Conservation (phyloP, 495 filamentous ascomycete species). For the Tuber indicum region DNA sequence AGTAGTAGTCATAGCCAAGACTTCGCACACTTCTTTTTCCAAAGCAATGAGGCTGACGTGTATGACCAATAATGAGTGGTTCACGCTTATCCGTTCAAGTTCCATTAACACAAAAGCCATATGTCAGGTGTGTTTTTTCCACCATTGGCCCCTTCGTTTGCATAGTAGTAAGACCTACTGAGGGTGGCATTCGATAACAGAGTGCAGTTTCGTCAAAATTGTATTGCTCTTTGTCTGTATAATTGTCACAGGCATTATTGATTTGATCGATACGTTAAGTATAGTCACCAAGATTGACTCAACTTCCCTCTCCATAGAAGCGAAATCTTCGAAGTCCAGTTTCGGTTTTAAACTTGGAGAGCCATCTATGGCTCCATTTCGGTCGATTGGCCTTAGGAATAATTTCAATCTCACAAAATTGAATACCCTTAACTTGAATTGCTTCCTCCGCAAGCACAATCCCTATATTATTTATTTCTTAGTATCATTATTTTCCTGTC, state of each 20-base stretch:
- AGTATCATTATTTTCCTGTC: no score
- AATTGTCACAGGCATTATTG: slow-evolving; percentile 21
- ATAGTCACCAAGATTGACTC: slow-evolving; percentile 6
- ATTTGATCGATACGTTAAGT: slow-evolving; percentile 25
- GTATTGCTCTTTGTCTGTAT: slow-evolving; percentile 18
- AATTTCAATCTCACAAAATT: slow-evolving; percentile 4
- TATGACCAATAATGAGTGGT: slow-evolving; percentile 40
- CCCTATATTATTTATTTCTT: not conserved
- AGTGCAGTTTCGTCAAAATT: no score
- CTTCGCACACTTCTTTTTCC: slow-evolving; percentile 28
- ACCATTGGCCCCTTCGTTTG: slow-evolving; percentile 16
- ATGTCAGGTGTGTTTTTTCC: no score
- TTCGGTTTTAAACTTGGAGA: slow-evolving; percentile 38
- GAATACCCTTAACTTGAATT: slow-evolving; percentile 1
- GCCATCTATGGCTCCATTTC: slow-evolving; percentile 38
- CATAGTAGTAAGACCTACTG: slow-evolving; percentile 26
- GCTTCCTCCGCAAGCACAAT: slow-evolving; percentile 7
- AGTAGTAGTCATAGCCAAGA: slow-evolving; percentile 28
- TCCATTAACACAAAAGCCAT: no score
- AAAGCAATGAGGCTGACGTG: slow-evolving; percentile 34
- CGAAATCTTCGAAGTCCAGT: slow-evolving; percentile 11
- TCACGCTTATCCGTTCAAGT: slow-evolving; percentile 30
- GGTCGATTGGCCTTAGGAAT: slow-evolving; percentile 17
- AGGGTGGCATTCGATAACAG: slow-evolving; percentile 39
- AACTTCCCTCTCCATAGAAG: slow-evolving; percentile 21